Percentiles rank a stretch among this genome's conserved stretches.
Conservation (phyloP, 768 basidiomycete genomes). For the Mycena belliarum region DNA sequence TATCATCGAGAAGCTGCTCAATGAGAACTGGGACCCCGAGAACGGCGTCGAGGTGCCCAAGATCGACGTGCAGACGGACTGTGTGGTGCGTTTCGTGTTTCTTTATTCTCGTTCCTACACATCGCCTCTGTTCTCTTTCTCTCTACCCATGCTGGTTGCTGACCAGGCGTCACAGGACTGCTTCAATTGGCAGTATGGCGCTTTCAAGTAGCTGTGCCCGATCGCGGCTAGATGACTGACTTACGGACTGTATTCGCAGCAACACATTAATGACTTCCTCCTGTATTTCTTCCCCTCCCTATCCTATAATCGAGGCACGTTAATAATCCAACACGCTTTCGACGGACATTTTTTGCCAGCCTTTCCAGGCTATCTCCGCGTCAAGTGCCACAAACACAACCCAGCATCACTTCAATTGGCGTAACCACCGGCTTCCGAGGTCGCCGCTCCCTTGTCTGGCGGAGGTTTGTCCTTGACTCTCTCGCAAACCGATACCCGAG, state of each 20-base stretch:
- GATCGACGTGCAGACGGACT: slow-evolving; percentile 57
- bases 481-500: too few relatives aligned
- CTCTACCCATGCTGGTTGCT: neutral
- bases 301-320: too few relatives aligned
- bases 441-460: neutral
- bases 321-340: too few relatives aligned
- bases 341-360: too few relatives aligned
- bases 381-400: too few relatives aligned
- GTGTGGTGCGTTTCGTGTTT: slow-evolving; percentile 49
- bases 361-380: too few relatives aligned
- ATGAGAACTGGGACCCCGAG: slow-evolving; percentile 38
- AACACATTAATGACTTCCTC: too few relatives aligned
- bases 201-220: slow-evolving; percentile 28
- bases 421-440: neutral
- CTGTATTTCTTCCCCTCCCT: too few relatives aligned
- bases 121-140: too few relatives aligned
- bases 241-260: too few relatives aligned
- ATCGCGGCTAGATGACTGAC: too few relatives aligned
- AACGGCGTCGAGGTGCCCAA: slow-evolving; percentile 44
- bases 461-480: too few relatives aligned
- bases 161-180: slow-evolving; percentile 54
- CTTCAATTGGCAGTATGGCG: slow-evolving; percentile 70
- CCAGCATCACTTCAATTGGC: slow-evolving; percentile 1
- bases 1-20: slow-evolving; percentile 30
- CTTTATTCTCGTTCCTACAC: neutral